A percentile compares a stretch with the other conserved stretches of the same genome.
Evolutionary conservation across 1,284 basidiomycete species (phyloP).

Genomic region (Ganoderma leucocontextum): DNA sequence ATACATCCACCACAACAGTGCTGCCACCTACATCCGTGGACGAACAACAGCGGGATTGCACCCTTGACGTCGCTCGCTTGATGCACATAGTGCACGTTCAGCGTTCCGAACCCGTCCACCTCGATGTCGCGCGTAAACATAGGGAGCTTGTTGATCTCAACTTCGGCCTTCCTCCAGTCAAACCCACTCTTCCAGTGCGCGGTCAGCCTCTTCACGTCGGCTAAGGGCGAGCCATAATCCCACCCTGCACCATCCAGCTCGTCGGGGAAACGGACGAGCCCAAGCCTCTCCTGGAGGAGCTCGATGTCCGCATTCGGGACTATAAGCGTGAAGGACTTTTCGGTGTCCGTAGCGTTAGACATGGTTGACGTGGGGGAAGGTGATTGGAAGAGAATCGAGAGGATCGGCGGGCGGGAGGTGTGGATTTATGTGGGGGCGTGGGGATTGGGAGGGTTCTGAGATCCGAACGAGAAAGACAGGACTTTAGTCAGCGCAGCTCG

Average conservation of each 20-base stretch:
- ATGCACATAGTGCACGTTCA: slow-evolving; percentile 54
- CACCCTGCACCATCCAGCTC: slow-evolving; percentile 46
- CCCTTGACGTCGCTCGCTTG: slow-evolving; percentile 41
- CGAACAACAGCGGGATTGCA: slow-evolving; percentile 53
- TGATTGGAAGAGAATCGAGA: neutral
- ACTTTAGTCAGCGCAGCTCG: neutral
- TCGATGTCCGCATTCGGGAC: slow-evolving; percentile 20
- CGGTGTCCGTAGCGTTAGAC: slow-evolving; percentile 25
- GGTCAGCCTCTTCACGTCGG: slow-evolving; percentile 48
- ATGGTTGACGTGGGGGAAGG: neutral
- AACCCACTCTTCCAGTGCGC: slow-evolving; percentile 48
- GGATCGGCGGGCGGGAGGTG: neutral
- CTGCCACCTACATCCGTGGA: slow-evolving; percentile 51
- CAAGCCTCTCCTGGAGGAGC: slow-evolving; percentile 18
- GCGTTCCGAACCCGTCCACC: slow-evolving; percentile 44
- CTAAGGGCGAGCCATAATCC: slow-evolving; percentile 27
- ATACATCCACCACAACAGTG: neutral
- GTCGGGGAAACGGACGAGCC: slow-evolving; percentile 45
- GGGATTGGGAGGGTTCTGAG: neutral
- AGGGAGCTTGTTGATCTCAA: slow-evolving; percentile 38
- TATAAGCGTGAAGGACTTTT: slow-evolving; percentile 31
- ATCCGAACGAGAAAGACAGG: neutral
- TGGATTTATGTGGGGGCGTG: neutral
- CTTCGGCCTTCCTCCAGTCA: slow-evolving; percentile 50
- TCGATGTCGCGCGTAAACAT: slow-evolving; percentile 49